Evolutionary conservation across 2,329 filamentous ascomycete genomes (phyloP).

Genomic region (Colletotrichum tofieldiae): DNA sequence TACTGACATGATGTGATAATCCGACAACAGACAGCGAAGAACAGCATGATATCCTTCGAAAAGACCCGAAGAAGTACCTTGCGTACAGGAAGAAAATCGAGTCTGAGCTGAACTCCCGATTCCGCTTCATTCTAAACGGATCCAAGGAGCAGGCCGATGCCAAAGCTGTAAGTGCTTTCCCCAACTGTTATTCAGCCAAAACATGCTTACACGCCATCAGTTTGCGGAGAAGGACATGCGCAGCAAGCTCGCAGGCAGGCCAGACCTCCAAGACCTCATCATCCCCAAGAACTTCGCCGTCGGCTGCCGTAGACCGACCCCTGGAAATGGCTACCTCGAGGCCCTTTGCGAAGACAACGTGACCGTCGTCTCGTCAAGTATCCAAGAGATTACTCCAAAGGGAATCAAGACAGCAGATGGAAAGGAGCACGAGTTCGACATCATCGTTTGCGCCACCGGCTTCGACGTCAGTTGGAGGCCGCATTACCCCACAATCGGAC

Average conservation of each 20-base stretch:
- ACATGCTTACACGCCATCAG: not conserved
- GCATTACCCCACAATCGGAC: conserved; percentile 45
- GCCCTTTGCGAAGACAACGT: conserved; percentile 48
- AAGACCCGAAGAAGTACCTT: conserved; percentile 68
- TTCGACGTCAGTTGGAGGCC: conserved; percentile 49
- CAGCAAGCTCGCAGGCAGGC: conserved; percentile 56
- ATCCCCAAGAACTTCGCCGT: conserved; percentile 53
- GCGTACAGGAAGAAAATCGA: conserved; percentile 65
- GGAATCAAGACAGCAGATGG: conserved; percentile 51
- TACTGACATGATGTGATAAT: not conserved
- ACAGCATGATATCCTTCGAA: conserved; percentile 63
- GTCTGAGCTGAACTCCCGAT: conserved; percentile 65
- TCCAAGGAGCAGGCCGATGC: conserved; percentile 60
- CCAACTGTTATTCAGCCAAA: not conserved
- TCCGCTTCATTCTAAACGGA: conserved; percentile 68
- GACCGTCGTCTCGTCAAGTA: conserved; percentile 44
- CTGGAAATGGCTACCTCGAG: conserved; percentile 51
- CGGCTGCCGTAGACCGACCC: conserved; percentile 46
- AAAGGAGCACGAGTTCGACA: conserved; percentile 49
- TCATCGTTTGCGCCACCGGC: conserved; percentile 55
- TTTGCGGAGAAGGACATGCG: conserved; percentile 55
- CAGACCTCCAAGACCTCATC: conserved; percentile 61
- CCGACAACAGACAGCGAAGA: conserved; percentile 53
- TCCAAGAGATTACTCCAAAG: conserved; percentile 48
- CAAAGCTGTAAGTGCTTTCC: conserved; percentile 13